Conservation (phyloP, 805 yeast genomes). For the Wickerhamiella vanderwaltii region DNA sequence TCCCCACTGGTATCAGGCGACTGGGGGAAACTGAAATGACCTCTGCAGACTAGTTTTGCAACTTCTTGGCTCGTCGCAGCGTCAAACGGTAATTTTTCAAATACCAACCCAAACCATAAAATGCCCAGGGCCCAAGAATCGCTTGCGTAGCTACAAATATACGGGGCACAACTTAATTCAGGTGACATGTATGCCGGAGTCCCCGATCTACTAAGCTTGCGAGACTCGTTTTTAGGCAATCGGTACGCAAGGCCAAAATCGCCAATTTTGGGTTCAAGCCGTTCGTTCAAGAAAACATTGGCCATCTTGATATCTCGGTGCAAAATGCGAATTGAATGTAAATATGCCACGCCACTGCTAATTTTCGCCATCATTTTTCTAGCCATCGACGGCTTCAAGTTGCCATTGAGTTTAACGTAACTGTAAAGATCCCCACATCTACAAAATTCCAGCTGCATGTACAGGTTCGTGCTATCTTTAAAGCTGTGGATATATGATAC, state of each 20-base stretch:
- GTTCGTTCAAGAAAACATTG: constrained; percentile 87
- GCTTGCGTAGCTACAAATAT: constrained; percentile 80
- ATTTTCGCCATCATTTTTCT: constrained; percentile 57
- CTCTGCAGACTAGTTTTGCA: neutral
- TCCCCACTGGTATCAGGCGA: neutral
- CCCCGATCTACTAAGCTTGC: constrained; percentile 89
- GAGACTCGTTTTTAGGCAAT: constrained; percentile 53
- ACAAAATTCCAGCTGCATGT: constrained; percentile 10
- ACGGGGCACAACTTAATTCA: constrained; percentile 83
- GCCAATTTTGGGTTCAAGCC: constrained; percentile 83
- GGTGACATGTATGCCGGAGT: constrained; percentile 97
- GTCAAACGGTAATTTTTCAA: constrained; percentile 96
- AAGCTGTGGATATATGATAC: neutral
- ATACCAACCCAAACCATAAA: constrained; percentile 82
- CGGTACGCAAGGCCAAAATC: constrained; percentile 96
- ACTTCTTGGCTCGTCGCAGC: constrained; percentile 56
- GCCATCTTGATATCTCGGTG: constrained; percentile 93
- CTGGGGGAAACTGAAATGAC: constrained; percentile 1
- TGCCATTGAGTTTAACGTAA: neutral
- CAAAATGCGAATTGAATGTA: constrained; percentile 86
- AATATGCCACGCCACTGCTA: constrained; percentile 78
- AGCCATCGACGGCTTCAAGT: neutral
- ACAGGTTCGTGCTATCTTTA: neutral
- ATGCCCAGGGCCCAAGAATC: constrained; percentile 98
- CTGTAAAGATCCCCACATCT: neutral